These are phyloP conservation scores for Ophiostoma sp. DNA, from an alignment of 2,329 filamentous ascomycete species.

Conservation along the genomic window DNA sequence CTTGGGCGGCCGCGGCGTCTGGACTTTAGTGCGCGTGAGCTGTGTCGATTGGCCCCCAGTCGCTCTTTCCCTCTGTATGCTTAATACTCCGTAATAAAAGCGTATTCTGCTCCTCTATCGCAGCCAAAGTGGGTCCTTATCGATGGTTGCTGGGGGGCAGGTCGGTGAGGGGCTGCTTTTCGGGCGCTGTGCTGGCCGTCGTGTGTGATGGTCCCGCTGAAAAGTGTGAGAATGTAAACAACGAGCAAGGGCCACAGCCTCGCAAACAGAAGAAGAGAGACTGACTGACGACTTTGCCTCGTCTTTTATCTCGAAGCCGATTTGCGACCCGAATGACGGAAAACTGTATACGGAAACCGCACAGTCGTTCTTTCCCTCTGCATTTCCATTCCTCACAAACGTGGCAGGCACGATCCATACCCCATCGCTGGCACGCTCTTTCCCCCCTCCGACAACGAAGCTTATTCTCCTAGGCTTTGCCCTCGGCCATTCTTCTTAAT, in stretches of 20 bases:
- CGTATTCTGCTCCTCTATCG: neutral
- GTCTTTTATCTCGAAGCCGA: too few species aligned
- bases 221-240: conserved; percentile 21
- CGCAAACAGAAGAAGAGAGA: neutral
- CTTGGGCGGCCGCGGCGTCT: neutral
- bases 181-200: conserved; percentile 10
- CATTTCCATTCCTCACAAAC: neutral
- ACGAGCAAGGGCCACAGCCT: neutral
- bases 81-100: too few species aligned
- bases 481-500: conserved; percentile 1
- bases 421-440: neutral
- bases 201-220: neutral
- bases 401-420: neutral
- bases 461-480: conserved; percentile 14
- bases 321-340: neutral
- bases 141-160: conserved; percentile 22
- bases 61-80: too few species aligned
- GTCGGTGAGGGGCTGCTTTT: conserved; percentile 16
- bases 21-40: neutral
- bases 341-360: neutral
- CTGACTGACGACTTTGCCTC: neutral
- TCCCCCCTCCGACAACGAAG: conserved; percentile 20
- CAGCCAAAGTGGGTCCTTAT: conserved; percentile 1
- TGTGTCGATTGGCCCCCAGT: neutral
- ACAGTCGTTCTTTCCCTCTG: conserved; percentile 7